Evolutionary conservation across 371 early-diverging fungal genomes (phyloP), one percentile per base, ranked within the genome.

Genomic region (Mucor irregularis): DNA sequence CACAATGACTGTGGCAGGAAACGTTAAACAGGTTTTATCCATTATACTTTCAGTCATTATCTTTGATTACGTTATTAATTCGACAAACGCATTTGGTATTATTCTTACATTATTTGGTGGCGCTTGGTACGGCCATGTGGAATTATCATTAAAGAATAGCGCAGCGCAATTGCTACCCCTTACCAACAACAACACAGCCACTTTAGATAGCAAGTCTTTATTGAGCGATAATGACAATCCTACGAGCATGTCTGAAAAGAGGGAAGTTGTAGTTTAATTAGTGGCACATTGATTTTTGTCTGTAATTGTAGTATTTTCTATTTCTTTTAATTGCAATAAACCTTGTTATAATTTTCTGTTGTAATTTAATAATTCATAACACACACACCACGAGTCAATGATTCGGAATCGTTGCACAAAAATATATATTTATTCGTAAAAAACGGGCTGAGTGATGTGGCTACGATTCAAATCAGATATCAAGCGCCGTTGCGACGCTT

Each of bases 1-100:
- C 52, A 90, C 90, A 19, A 93, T 93, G 90, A 89, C 92, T 0
- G 93, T 93, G 8, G 92, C 94, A 39, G 92, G 86, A 71, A 71
- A 94, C 65, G 90, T 93, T 34, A 93, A 94, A 73, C 92, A 92
- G 53, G 92, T 89, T 1, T 72, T 93, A 40, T 88, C 89, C 22
- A 90, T 95, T 39, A 73, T 88, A 16, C 62, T 93, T 34, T 86
- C 90, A 7, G 87, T 93, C 9, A 68, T 84, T 22, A 81, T 95
- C 31, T 93, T 95, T 72, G 66, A 83, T 42, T 75, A 86, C 17
- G 65, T 68, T 21, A 86, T 95, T 44, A 84, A 82, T 2, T 50
- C 68, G 19, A 75, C 80, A 22, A 92, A 91, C 48, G 85, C 81
- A 4, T 54, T 87, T 26, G 93, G 95, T 51, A 90, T 93, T 51